These are phyloP conservation scores for Myxozyma sirexii DNA, from an alignment of 805 yeast genomes.

Conservation along the genomic window DNA sequence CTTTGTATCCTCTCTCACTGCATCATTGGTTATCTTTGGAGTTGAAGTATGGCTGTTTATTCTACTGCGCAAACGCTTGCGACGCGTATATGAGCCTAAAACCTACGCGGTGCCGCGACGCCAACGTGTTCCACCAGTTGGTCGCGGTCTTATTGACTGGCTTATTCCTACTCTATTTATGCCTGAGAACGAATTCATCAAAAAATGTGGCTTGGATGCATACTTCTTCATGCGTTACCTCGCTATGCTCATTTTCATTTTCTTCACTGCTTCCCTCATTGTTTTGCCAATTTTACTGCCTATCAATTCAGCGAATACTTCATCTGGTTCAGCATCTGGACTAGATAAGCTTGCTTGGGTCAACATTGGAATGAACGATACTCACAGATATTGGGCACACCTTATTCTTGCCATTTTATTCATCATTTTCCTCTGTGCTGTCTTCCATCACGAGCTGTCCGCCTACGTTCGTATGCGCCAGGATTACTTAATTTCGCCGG, in stretches of 20 bases:
- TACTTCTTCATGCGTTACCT: slow-evolving; percentile 85
- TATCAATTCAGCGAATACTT: slow-evolving; percentile 49
- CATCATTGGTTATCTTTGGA: slow-evolving; percentile 69
- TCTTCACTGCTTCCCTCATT: slow-evolving; percentile 57
- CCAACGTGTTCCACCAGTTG: slow-evolving; percentile 66
- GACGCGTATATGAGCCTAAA: slow-evolving; percentile 84
- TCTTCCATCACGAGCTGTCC: slow-evolving; percentile 60
- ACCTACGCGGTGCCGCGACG: slow-evolving; percentile 62
- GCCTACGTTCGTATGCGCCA: slow-evolving; percentile 55
- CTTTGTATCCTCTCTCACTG: slow-evolving; percentile 69
- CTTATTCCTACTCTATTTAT: slow-evolving; percentile 62
- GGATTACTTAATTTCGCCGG: slow-evolving; percentile 42
- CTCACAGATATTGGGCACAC: slow-evolving; percentile 60
- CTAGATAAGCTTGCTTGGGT: slow-evolving; percentile 73
- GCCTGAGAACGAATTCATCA: slow-evolving; percentile 73
- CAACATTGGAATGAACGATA: slow-evolving; percentile 59
- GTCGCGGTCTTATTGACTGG: slow-evolving; percentile 75
- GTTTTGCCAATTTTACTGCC: slow-evolving; percentile 75
- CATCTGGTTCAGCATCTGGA: slow-evolving; percentile 45
- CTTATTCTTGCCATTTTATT: slow-evolving; percentile 60
- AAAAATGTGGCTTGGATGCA: slow-evolving; percentile 90
- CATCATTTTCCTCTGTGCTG: slow-evolving; percentile 57
- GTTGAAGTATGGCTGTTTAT: slow-evolving; percentile 65
- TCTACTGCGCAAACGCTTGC: slow-evolving; percentile 64
- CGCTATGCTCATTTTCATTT: slow-evolving; percentile 55